Evolutionary conservation across 2,329 filamentous ascomycete genomes (phyloP).

Genomic region (Trichoderma breve): DNA sequence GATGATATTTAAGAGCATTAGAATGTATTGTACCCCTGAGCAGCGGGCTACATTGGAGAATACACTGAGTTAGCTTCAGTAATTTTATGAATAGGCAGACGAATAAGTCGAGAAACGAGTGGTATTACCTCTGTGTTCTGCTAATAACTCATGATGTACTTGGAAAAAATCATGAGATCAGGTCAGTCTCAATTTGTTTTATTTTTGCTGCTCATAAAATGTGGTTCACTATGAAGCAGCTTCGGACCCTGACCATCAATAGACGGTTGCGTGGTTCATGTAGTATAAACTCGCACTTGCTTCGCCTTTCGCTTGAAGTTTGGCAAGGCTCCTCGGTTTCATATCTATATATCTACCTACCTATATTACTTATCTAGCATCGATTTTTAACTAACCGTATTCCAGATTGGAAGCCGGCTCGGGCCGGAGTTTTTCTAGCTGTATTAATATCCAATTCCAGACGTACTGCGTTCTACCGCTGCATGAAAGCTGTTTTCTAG

Average conservation of each 20-base stretch:
- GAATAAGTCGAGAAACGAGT: too few species aligned
- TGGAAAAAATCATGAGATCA: background rate
- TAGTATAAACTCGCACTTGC: background rate
- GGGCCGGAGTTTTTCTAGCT: background rate
- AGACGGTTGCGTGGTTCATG: background rate
- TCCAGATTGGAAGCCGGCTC: background rate
- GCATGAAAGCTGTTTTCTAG: background rate
- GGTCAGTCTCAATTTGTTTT: background rate
- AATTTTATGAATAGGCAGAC: background rate
- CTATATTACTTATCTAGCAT: background rate
- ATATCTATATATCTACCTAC: background rate
- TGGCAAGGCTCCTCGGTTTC: background rate
- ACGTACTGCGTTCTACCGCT: background rate
- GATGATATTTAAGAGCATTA: background rate
- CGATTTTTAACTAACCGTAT: background rate
- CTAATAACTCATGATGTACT: background rate
- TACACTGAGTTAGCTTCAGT: background rate
- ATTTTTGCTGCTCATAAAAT: background rate
- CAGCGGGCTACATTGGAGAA: background rate
- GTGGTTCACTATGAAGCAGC: background rate
- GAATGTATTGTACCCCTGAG: background rate
- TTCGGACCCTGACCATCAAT: background rate
- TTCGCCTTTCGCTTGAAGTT: background rate
- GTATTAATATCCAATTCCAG: background rate
- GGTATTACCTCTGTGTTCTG: background rate